These are phyloP conservation scores for Escallonia rubra DNA, from an alignment of 129 eudicot species.

Conservation along the genomic window DNA sequence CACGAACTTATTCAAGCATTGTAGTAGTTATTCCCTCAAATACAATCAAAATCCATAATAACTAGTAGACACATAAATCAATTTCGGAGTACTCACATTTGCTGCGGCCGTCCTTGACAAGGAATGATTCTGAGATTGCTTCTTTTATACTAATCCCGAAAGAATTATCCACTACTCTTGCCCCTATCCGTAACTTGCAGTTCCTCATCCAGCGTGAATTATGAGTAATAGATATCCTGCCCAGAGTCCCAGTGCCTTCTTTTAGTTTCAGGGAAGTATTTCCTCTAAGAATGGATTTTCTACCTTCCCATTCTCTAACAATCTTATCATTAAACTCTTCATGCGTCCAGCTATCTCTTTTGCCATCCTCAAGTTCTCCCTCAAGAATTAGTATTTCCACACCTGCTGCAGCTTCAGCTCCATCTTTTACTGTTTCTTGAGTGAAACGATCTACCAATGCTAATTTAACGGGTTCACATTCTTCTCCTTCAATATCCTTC, in stretches of 20 bases:
- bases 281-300: constrained; percentile 39
- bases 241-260: constrained; percentile 36
- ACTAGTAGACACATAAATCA: not conserved
- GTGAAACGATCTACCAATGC: constrained; percentile 37
- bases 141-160: constrained; percentile 28
- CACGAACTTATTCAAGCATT: no score
- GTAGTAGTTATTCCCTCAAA: no score
- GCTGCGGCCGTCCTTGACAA: constrained; percentile 38
- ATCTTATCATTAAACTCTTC: constrained; percentile 37
- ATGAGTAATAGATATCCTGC: constrained; percentile 33
- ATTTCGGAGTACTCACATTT: constrained; percentile 31
- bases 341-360: constrained; percentile 29
- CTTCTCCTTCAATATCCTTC: constrained; percentile 41
- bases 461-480: constrained; percentile 21
- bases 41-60: no score
- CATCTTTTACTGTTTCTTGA: constrained; percentile 33
- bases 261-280: constrained; percentile 33
- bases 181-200: constrained; percentile 43
- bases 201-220: constrained; percentile 28
- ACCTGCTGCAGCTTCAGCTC: constrained; percentile 43
- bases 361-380: constrained; percentile 28
- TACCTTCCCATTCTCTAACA: constrained; percentile 40
- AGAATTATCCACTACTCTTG: constrained; percentile 24
- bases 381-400: constrained; percentile 50
- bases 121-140: constrained; percentile 49